Evolutionary conservation across 148 eudicot species (phyloP).

Genomic region (Rhododendron henanense): DNA sequence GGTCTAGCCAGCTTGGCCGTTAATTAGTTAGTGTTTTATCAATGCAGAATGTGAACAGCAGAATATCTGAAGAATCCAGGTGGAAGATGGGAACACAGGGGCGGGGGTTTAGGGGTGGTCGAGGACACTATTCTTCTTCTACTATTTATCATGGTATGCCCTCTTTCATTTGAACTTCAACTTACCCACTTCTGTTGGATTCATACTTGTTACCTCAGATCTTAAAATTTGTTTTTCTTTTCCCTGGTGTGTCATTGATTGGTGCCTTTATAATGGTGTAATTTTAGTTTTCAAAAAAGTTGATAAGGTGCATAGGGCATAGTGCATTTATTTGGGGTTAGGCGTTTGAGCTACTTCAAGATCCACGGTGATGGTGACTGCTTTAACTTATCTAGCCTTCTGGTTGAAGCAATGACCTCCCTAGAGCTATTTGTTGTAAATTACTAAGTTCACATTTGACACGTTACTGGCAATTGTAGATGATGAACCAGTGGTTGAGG

Average conservation of each 20-base stretch:
- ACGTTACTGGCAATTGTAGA: neutral
- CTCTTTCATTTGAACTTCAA: neutral
- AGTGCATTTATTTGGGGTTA: neutral
- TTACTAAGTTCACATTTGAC: neutral
- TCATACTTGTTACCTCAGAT: neutral
- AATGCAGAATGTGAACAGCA: slow-evolving; percentile 26
- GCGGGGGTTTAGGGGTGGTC: slow-evolving; percentile 27
- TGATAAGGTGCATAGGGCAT: neutral
- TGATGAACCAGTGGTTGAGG: neutral
- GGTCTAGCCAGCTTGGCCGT: neutral
- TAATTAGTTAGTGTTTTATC: neutral
- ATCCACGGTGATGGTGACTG: neutral
- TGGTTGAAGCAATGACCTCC: neutral
- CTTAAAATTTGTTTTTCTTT: neutral
- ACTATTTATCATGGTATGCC: slow-evolving; percentile 24
- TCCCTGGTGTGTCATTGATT: neutral
- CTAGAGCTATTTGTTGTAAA: neutral
- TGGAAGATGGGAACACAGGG: slow-evolving; percentile 33
- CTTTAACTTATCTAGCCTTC: neutral
- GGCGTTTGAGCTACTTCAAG: neutral
- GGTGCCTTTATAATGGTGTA: neutral
- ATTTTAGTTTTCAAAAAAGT: neutral
- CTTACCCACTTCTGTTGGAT: neutral
- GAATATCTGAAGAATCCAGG: slow-evolving; percentile 29
- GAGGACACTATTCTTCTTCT: slow-evolving; percentile 27